Evolutionary conservation across 2,329 filamentous ascomycete genomes (phyloP), one percentile per base, ranked within the genome.

Genomic region (Anthostomella pinea): DNA sequence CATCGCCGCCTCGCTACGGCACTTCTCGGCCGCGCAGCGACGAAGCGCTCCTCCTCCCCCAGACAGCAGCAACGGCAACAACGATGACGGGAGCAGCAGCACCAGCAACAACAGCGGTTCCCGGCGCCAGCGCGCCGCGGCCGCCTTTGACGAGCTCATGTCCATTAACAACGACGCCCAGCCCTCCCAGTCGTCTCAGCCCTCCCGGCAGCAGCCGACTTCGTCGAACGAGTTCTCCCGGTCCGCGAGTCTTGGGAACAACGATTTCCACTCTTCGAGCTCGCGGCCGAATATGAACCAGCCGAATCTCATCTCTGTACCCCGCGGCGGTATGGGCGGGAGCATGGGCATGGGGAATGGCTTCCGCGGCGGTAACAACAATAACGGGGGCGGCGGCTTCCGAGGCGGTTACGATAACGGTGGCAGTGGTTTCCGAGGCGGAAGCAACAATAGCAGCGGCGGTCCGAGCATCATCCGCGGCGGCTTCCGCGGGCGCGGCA

Each of bases 21-120:
- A 53, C 30, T 61, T 61, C 46, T 59, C 56, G 31, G 38, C 49
- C 31, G 53, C 56, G 16, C 56, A 56, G 36, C 45, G 40, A 24
- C 54, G 49, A 14, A 33, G 34, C 41, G 42, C 39, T 6, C 3
- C 13, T 9, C n/a, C n/a, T 14, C 23, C 33, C 11, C 19, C 31
- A 17, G 22, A 43, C 23, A 18, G 23, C 27, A 15, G 37, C 21
- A 16, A 37, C 26, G 22, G 21, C 35, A 26, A 28, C 21, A 35
- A 20, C 20, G 30, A 30, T 14, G 34, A 30, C 20, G 17, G 8
- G 14, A 33, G 13, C 21, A 19, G 36, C 24, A 23, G 19, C 27
- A 22, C 15, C 41, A n/a, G 34, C 27, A 37, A 33, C 37, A 30
- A 33, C 46, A 7, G 40, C 25, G 10, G 4, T n/a, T 14, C 26